Conservation (phyloP, 768 basidiomycete genomes). For the Candolleomyces eurysporus region DNA sequence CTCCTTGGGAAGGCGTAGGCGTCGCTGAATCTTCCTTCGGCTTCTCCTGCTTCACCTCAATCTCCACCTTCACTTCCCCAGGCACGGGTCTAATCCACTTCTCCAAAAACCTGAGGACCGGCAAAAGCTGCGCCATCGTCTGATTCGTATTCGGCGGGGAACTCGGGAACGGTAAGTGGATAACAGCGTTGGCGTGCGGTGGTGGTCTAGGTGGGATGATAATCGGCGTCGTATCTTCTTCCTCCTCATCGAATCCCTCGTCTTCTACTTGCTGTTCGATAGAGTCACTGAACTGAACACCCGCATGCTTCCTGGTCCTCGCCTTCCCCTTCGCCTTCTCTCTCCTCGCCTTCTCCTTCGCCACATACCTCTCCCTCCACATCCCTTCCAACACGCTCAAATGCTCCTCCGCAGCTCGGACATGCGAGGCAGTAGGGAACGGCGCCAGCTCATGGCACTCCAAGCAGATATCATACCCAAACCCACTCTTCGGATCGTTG, state of each 20-base stretch:
- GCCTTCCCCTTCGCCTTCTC: slow-evolving; percentile 10
- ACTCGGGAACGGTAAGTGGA: slow-evolving; percentile 76
- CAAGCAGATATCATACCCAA: slow-evolving; percentile 82
- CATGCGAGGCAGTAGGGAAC: slow-evolving; percentile 63
- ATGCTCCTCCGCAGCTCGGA: slow-evolving; percentile 77
- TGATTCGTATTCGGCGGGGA: slow-evolving; percentile 53
- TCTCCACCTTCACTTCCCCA: slow-evolving; percentile 6
- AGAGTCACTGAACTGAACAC: neutral
- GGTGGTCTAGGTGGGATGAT: slow-evolving; percentile 52
- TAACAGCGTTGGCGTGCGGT: slow-evolving; percentile 66
- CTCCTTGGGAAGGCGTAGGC: slow-evolving; percentile 1
- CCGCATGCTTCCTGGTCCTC: neutral
- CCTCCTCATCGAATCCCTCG: slow-evolving; percentile 14
- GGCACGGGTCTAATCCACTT: slow-evolving; percentile 52
- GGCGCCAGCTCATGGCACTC: slow-evolving; percentile 84
- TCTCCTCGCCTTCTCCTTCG: slow-evolving; percentile 22
- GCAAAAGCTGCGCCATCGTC: slow-evolving; percentile 57
- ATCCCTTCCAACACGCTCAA: slow-evolving; percentile 59
- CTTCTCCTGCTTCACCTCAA: slow-evolving; percentile 10
- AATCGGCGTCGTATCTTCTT: slow-evolving; percentile 9
- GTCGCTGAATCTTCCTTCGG: slow-evolving; percentile 1
- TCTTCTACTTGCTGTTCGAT: slow-evolving; percentile 22
- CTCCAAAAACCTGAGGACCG: slow-evolving; percentile 69
- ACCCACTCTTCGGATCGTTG: slow-evolving; percentile 47
- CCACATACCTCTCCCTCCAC: slow-evolving; percentile 53